A percentile compares a stretch with the other conserved stretches of the same genome.
phyloP scores from a whole-genome alignment of 2,329 filamentous ascomycete genomes.

The Talaromyces sp. region DNA sequence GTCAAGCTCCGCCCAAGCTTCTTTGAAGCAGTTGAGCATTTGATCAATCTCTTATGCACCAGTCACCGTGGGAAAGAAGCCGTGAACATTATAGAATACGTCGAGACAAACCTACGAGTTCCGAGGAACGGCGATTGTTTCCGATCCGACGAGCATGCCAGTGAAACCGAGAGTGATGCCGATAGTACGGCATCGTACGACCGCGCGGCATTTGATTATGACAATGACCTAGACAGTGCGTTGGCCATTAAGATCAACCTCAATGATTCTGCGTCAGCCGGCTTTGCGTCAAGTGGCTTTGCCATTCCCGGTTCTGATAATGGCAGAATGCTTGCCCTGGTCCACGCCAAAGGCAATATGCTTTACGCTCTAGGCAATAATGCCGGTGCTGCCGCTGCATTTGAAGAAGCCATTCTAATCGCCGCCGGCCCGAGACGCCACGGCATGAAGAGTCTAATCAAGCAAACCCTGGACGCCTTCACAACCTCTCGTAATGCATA shows the following conservation, averaged over 20 bases:
- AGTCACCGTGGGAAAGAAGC: conserved; percentile 79
- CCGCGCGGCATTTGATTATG: conserved; percentile 54
- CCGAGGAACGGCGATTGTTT: conserved; percentile 44
- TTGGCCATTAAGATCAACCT: conserved; percentile 21
- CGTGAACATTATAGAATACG: conserved; percentile 77
- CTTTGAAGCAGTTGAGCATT: conserved; percentile 91
- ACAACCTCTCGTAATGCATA: conserved; percentile 39
- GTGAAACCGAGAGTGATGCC: conserved; percentile 57
- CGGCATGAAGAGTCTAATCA: conserved; percentile 74
- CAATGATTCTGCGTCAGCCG: conserved; percentile 32
- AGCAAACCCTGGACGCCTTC: conserved; percentile 68
- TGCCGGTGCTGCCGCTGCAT: conserved; percentile 73
- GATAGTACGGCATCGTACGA: conserved; percentile 54
- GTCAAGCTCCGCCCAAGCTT: conserved; percentile 79
- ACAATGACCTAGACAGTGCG: conserved; percentile 36
- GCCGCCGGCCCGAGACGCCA: conserved; percentile 67
- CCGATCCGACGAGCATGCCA: conserved; percentile 50
- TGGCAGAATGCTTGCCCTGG: conserved; percentile 83
- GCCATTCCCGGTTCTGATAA: conserved; percentile 81
- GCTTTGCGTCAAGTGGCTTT: conserved; percentile 79
- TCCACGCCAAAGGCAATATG: conserved; percentile 99
- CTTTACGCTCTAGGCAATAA: conserved; percentile 86
- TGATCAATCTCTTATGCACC: conserved; percentile 80
- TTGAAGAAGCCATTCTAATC: conserved; percentile 91
- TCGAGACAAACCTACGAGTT: conserved; percentile 69